Evolutionary conservation across 495 filamentous ascomycete species (phyloP), one percentile per base, ranked within the genome.

Genomic region (Aspergillus homomorphus): DNA sequence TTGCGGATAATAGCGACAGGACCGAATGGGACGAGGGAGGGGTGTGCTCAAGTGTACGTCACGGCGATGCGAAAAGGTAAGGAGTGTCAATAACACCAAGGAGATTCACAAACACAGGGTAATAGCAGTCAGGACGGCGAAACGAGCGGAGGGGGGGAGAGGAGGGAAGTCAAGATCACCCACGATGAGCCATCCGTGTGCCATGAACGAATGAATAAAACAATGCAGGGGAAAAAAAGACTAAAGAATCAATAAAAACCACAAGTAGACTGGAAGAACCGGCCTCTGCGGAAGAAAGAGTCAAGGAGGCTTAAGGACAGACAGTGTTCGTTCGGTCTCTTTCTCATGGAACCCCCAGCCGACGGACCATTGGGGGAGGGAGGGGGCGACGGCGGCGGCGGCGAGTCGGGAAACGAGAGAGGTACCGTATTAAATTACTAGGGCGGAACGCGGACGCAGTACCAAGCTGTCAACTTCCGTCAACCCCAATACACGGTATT

Each of bases 141-240:
- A 67, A 63, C 60, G 61, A 66, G 50, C 44, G 64, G 53, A 60
- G 49, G 38, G 48, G 55, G 50, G 44, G 56, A 53, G 50, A 53
- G 50, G 33, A 30, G 26, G 12, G 52, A 45, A 24, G 45, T 46
- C 8, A 51, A 54, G 54, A 28, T 63, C 56, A 68, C 62, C 60
- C 60, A 63, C 62, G 46, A 59, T 61, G 60, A 58, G 56, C 60
- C 66, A 68, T 64, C 38, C 33, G 54, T 60, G 41, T 46, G 54
- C 30, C 30, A 62, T 45, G 46, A 28, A 54, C 49, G 53, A 53
- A 61, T 22, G 48, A 48, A 58, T 50, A 59, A 38, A 38, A 38
- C 33, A 12, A 14, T 45, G 54, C 23, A 57, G 43, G 38, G 54
- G 28, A 28, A n/a, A 51, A 33, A 23, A 46, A 30, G n/a, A 18